These are phyloP conservation scores for Debaryomyces nepalensis DNA, from an alignment of 1,139 yeast species.

Conservation along the genomic window DNA sequence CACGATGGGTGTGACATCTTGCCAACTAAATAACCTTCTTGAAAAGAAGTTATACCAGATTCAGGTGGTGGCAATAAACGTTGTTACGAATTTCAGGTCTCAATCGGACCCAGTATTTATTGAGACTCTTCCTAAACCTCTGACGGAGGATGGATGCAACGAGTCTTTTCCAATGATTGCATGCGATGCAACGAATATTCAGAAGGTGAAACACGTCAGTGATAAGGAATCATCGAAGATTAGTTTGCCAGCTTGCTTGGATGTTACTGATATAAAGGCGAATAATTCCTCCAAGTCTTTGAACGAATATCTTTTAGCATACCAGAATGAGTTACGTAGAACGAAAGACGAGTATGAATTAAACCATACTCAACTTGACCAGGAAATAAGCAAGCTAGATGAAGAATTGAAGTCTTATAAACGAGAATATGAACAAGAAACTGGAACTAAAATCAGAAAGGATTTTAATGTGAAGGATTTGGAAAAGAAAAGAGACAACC, in stretches of 20 bases:
- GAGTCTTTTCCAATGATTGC: conserved; percentile 1
- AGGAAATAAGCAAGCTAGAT: conserved; percentile 31
- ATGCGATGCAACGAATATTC: background rate
- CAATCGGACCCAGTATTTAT: conserved; percentile 40
- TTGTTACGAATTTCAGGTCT: conserved; percentile 41
- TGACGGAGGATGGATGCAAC: background rate
- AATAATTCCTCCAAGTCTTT: conserved; percentile 26
- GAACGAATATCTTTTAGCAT: conserved; percentile 28
- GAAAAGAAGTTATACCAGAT: conserved; percentile 38
- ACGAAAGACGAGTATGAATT: conserved; percentile 31
- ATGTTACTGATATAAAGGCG: conserved; percentile 24
- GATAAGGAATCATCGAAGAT: background rate
- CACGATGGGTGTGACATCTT: conserved; percentile 41
- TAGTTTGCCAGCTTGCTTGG: conserved; percentile 15
- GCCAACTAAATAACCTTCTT: conserved; percentile 40
- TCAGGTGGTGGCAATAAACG: conserved; percentile 46
- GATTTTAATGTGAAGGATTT: conserved; percentile 39
- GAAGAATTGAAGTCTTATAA: conserved; percentile 26
- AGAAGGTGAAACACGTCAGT: background rate
- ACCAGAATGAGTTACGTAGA: conserved; percentile 37
- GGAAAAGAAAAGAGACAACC: conserved; percentile 37
- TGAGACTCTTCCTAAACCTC: conserved; percentile 13
- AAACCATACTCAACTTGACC: conserved; percentile 20
- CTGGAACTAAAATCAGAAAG: conserved; percentile 35
- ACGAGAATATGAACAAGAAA: conserved; percentile 37